Percentiles rank a stretch among this genome's conserved stretches.
These are phyloP conservation scores for Naganishia vishniacii DNA, from an alignment of 768 basidiomycete genomes.

Conservation along the genomic window DNA sequence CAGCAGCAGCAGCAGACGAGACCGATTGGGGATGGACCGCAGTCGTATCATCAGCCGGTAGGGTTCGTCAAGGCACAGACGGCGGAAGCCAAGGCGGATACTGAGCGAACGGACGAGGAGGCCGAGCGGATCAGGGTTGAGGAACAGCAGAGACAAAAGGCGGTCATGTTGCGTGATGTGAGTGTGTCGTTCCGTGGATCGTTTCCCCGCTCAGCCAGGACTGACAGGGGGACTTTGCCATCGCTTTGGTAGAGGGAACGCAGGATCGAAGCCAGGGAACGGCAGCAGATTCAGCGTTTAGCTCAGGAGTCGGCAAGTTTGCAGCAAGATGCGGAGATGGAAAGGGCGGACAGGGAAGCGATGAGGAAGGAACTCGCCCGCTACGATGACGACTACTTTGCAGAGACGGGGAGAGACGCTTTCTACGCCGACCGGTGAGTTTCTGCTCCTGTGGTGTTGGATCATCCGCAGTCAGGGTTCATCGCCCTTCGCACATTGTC, in stretches of 20 bases:
- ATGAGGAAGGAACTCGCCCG: constrained; percentile 62
- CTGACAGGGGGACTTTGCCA: neutral
- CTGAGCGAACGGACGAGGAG: constrained; percentile 75
- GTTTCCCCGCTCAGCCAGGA: no score
- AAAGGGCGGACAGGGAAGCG: constrained; percentile 32
- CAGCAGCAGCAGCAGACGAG: constrained; percentile 51
- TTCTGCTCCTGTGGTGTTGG: constrained; percentile 8
- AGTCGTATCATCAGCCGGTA: constrained; percentile 71
- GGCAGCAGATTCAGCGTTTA: constrained; percentile 60
- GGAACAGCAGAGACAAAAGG: constrained; percentile 68
- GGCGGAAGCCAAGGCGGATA: constrained; percentile 50
- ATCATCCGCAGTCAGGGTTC: no score
- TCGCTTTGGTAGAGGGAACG: constrained; percentile 74
- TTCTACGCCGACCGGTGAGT: constrained; percentile 86
- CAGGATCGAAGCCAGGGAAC: constrained; percentile 84
- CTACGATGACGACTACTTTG: constrained; percentile 79
- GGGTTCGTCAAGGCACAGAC: constrained; percentile 65
- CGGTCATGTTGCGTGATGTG: constrained; percentile 79
- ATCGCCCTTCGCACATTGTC: neutral
- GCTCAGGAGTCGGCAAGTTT: constrained; percentile 45
- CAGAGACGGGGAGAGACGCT: constrained; percentile 83
- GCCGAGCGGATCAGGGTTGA: constrained; percentile 76
- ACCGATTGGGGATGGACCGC: constrained; percentile 63
- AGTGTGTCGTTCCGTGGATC: no score
- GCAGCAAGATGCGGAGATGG: constrained; percentile 34